These are phyloP conservation scores for Elsinoe necatrix DNA, from an alignment of 2,329 filamentous ascomycete species.

Conservation along the genomic window DNA sequence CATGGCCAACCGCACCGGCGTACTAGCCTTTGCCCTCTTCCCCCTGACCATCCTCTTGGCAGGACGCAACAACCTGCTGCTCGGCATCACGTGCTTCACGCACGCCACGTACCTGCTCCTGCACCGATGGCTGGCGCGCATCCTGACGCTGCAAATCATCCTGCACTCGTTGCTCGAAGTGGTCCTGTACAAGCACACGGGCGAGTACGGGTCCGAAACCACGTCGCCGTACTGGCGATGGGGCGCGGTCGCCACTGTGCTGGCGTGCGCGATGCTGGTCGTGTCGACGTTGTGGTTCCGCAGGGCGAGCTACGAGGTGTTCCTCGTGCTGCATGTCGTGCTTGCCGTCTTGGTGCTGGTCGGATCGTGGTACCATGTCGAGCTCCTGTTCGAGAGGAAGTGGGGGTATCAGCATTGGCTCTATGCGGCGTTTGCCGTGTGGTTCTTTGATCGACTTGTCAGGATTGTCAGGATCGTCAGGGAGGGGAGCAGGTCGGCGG, in stretches of 20 bases:
- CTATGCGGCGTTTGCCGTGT: slow-evolving; percentile 36
- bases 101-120: slow-evolving; percentile 43
- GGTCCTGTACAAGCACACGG: slow-evolving; percentile 26
- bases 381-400: slow-evolving; percentile 28
- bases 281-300: slow-evolving; percentile 33
- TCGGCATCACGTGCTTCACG: slow-evolving; percentile 44
- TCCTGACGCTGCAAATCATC: slow-evolving; percentile 39
- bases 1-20: slow-evolving; percentile 36
- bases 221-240: slow-evolving; percentile 37
- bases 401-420: slow-evolving; percentile 45
- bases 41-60: slow-evolving; percentile 40
- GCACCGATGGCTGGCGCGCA: slow-evolving; percentile 43
- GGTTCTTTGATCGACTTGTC: slow-evolving; percentile 40
- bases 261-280: slow-evolving; percentile 28
- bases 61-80: slow-evolving; percentile 41
- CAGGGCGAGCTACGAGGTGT: slow-evolving; percentile 36
- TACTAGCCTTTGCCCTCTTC: slow-evolving; percentile 34
- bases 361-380: slow-evolving; percentile 39
- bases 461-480: slow-evolving; percentile 34
- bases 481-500: slow-evolving; percentile 32
- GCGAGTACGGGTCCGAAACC: slow-evolving; percentile 24
- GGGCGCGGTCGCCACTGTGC: slow-evolving; percentile 35
- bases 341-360: slow-evolving; percentile 36
- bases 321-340: slow-evolving; percentile 38
- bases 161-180: slow-evolving; percentile 42